A percentile compares a stretch with the other conserved stretches of the same genome.
These are phyloP conservation scores for Blechomonas ayalai DNA, from an alignment of 208 protist species.

Conservation along the genomic window DNA sequence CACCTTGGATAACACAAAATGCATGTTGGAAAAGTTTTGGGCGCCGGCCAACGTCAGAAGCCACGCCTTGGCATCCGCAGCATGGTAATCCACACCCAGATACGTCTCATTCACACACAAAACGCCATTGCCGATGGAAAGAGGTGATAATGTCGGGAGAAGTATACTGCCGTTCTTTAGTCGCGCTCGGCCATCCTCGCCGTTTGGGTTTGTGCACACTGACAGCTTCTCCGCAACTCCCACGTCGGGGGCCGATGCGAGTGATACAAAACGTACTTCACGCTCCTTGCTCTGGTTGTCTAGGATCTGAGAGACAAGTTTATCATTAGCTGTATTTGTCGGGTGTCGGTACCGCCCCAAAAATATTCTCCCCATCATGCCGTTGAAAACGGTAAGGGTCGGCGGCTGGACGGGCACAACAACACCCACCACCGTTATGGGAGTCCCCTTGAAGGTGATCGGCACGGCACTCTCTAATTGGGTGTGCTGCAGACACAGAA, in stretches of 20 bases:
- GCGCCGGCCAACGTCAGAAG: slow-evolving; percentile 25
- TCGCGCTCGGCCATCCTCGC: no score
- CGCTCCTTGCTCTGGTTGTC: no score
- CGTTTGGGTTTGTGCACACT: no score
- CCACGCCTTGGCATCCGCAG: slow-evolving; percentile 25
- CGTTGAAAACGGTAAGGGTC: slow-evolving; percentile 25
- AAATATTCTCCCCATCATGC: slow-evolving; percentile 26
- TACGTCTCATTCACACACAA: slow-evolving; percentile 37
- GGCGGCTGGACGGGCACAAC: neutral
- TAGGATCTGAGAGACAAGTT: no score
- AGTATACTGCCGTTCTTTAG: slow-evolving; percentile 5
- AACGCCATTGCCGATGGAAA: slow-evolving; percentile 24
- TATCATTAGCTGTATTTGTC: no score
- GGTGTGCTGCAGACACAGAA: slow-evolving; percentile 5
- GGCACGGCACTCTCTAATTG: neutral
- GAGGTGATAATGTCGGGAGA: slow-evolving; percentile 7
- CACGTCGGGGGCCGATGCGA: no score
- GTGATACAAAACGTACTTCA: slow-evolving; percentile 17
- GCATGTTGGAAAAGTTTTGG: slow-evolving; percentile 8
- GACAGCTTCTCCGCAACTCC: no score
- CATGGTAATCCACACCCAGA: slow-evolving; percentile 50
- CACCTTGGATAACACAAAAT: slow-evolving; percentile 25
- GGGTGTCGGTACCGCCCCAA: no score
- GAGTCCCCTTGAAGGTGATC: neutral
- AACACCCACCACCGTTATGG: neutral